Base-by-base conservation (phyloP, 2,329 filamentous ascomycete genomes). In the Tolypocladium guangdongense region DNA sequence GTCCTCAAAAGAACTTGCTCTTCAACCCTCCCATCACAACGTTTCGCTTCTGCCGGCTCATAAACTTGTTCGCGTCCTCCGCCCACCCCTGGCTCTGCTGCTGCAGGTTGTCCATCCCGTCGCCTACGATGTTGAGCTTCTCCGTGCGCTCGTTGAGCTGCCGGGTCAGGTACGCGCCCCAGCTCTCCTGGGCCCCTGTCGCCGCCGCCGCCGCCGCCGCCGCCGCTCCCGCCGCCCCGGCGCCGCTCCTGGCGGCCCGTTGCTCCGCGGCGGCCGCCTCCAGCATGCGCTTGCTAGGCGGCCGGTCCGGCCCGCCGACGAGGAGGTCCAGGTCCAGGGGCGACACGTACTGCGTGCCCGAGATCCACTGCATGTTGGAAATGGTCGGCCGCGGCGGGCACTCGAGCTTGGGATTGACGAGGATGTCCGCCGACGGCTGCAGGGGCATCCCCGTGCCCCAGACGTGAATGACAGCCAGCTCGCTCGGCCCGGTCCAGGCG, bases 301-400 rank as follows among this genome's bases (percentile, higher is more conserved):
- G 93, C 3, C 93, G 82, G 63, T 93, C 87, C 2, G 90, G 85
- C 0, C 92, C 92, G 50, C 92, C 90, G 55, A 99, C 93, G 2
- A 99, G 75, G 2, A 96, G 71, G 64, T 97, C 93, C 63, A 99
- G 83, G 63, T 99, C 93, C 2, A 84, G 78, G 0, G 89, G 86
- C 1, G 89, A 90, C 47, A 99, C 80, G 62, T 95, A 87, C 68
- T 96, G 92, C 1, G 92, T 97, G 4, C 93, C 93, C 0, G 90
- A 87, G 51, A 99, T 90, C 93, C 93, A 99, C 70, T 97, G 90
- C 38, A 99, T 71, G 63, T 95, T 96, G 22, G 88, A 95, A 56
- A 99, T 99, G 0, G 90, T 96, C 1, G 93, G 93, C 2, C 93
- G 83, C 14, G 89, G 78, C 2, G 91, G 92, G 24, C 87, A 78